A percentile compares a stretch with the other conserved stretches of the same genome.
Conservation (phyloP, 148 eudicot genomes). For the Cornus florida region DNA sequence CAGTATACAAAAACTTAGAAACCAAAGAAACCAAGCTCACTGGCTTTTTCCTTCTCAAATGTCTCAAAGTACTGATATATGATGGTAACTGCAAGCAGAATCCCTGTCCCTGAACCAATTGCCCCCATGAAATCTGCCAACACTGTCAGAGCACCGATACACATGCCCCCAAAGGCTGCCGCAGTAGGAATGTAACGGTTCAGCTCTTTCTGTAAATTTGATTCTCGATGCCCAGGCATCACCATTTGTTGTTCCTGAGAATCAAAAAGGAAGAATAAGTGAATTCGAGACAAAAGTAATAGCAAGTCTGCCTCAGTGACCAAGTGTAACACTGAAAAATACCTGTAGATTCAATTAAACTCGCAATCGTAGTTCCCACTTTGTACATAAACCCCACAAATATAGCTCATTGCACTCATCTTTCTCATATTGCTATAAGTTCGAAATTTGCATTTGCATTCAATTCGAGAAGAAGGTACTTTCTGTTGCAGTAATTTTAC, state of each 20-base stretch:
- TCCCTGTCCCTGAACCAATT: conserved; percentile 84
- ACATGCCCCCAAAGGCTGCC: conserved; percentile 86
- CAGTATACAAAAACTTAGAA: conserved; percentile 28
- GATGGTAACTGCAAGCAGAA: conserved; percentile 81
- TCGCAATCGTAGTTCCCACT: background rate
- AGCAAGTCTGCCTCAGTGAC: background rate
- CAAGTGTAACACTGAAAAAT: background rate
- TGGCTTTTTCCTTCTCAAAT: conserved; percentile 87
- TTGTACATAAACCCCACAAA: too few species aligned
- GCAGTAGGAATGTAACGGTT: conserved; percentile 85
- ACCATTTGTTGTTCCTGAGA: conserved; percentile 90
- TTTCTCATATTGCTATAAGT: too few species aligned
- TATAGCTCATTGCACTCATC: too few species aligned
- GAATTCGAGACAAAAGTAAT: background rate
- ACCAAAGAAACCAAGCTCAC: conserved; percentile 85
- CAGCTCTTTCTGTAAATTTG: conserved; percentile 78
- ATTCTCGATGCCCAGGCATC: conserved; percentile 82
- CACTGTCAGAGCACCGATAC: conserved; percentile 82
- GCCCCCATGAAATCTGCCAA: conserved; percentile 95
- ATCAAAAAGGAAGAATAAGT: too few species aligned
- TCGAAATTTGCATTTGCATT: too few species aligned
- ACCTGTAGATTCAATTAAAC: background rate
- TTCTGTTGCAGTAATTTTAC: too few species aligned
- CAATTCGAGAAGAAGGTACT: too few species aligned
- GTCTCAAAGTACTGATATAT: conserved; percentile 90